phyloP scores from a whole-genome alignment of 2,329 filamentous ascomycete species.

The Neoascochyta sp. region DNA sequence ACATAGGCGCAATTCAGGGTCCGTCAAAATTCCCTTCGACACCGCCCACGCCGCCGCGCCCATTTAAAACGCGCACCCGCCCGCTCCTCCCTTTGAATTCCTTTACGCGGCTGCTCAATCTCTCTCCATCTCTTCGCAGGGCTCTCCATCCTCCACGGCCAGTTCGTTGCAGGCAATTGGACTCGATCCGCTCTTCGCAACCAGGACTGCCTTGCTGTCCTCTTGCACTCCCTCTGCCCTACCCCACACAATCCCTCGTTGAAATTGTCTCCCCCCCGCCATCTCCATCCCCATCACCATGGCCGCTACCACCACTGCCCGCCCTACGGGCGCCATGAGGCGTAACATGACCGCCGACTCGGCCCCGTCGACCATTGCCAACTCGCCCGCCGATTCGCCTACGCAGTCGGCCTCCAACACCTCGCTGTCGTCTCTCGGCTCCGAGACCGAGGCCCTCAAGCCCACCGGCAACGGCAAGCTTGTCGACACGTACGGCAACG shows the following conservation, averaged over 20 bases:
- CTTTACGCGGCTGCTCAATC: slow-evolving; percentile 5
- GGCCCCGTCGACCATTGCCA: slow-evolving; percentile 49
- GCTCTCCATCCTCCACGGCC: slow-evolving; percentile 2
- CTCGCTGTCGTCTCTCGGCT: slow-evolving; percentile 85
- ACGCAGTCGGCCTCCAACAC: slow-evolving; percentile 72
- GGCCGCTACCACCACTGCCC: slow-evolving; percentile 53
- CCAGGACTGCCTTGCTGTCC: too few relatives aligned
- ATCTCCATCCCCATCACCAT: slow-evolving; percentile 14
- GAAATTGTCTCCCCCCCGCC: slow-evolving; percentile 3
- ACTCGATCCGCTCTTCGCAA: too few relatives aligned
- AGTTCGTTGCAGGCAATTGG: slow-evolving; percentile 9
- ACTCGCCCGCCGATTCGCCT: slow-evolving; percentile 59
- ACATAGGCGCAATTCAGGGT: slow-evolving; percentile 16
- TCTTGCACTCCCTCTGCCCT: slow-evolving; percentile 4
- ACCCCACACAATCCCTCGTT: not conserved
- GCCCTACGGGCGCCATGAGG: slow-evolving; percentile 47
- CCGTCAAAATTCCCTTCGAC: slow-evolving; percentile 20
- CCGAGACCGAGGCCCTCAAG: slow-evolving; percentile 54
- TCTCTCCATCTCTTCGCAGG: slow-evolving; percentile 3
- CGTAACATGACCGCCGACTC: slow-evolving; percentile 52
- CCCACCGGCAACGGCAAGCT: slow-evolving; percentile 60
- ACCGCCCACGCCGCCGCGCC: slow-evolving; percentile 17
- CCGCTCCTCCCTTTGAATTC: slow-evolving; percentile 15
- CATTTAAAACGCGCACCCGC: slow-evolving; percentile 9
- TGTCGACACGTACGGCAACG: slow-evolving; percentile 88